Conservation (phyloP, 495 filamentous ascomycete species). For the Usnea hakonensis region DNA sequence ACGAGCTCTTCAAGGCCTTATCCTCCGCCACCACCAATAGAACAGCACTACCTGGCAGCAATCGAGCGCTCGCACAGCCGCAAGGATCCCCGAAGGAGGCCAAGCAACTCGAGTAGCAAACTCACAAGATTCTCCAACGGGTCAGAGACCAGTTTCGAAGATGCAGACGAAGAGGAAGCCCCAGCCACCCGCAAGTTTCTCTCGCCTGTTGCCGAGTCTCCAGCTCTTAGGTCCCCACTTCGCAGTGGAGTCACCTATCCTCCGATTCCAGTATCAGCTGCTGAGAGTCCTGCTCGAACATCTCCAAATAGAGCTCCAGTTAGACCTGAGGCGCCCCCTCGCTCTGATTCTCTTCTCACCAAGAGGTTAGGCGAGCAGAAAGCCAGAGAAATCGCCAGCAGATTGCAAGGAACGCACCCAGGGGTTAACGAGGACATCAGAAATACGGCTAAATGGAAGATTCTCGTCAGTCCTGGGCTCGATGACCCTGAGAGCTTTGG, state of each 20-base stretch:
- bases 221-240: constrained; percentile 12
- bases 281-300: constrained; percentile 19
- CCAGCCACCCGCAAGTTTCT: constrained; percentile 10
- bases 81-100: constrained; percentile 7
- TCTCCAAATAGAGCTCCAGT: not conserved
- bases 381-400: constrained; percentile 11
- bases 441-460: constrained; percentile 21
- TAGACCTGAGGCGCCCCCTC: constrained; percentile 6
- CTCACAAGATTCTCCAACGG: constrained; percentile 16
- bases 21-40: constrained; percentile 10
- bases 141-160: constrained; percentile 22
- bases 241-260: constrained; percentile 12
- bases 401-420: not conserved
- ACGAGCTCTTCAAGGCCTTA: constrained; percentile 30
- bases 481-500: constrained; percentile 15
- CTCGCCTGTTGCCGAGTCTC: constrained; percentile 21
- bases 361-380: constrained; percentile 13
- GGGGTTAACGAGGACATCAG: not conserved
- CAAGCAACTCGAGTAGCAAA: constrained; percentile 13
- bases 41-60: constrained; percentile 6
- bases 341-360: constrained; percentile 2
- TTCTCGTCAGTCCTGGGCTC: constrained; percentile 20
- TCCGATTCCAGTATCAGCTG: constrained; percentile 12
- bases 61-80: constrained; percentile 13
- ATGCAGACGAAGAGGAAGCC: constrained; percentile 20